phyloP scores from a whole-genome alignment of 2,329 filamentous ascomycete genomes.

The Coccinonectria pachysandricola region DNA sequence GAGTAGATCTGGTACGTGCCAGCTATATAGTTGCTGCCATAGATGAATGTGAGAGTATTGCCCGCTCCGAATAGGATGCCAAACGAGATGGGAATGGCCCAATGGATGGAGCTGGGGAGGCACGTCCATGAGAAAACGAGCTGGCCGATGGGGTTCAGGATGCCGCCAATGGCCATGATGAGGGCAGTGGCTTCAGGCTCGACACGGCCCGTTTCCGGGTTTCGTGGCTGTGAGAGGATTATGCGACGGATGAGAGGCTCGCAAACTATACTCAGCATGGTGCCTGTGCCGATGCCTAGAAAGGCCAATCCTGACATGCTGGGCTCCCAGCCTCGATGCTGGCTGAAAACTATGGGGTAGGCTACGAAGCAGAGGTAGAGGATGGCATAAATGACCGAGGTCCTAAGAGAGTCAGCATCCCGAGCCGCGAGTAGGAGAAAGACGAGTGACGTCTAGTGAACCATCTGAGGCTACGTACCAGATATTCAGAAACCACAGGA shows the following conservation, averaged over 20 bases:
- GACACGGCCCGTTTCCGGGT: conserved; percentile 63
- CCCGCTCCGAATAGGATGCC: conserved; percentile 72
- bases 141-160: conserved; percentile 67
- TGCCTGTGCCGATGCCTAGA: conserved; percentile 56
- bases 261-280: conserved; percentile 46
- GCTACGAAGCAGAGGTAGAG: conserved; percentile 86
- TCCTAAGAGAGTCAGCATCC: too few relatives aligned
- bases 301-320: conserved; percentile 70
- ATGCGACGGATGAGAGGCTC: conserved; percentile 67
- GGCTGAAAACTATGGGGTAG: conserved; percentile 74
- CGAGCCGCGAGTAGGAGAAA: too few relatives aligned
- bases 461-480: conserved; percentile 51
- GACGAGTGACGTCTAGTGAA: too few relatives aligned
- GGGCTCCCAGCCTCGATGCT: conserved; percentile 65
- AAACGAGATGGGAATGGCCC: conserved; percentile 68
- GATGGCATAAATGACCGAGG: conserved; percentile 77
- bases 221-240: conserved; percentile 65
- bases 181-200: conserved; percentile 73
- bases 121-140: conserved; percentile 86
- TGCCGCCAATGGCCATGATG: conserved; percentile 66
- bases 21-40: conserved; percentile 70
- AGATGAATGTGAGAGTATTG: conserved; percentile 73
- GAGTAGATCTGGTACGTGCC: conserved; percentile 73
- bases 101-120: conserved; percentile 65
- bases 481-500: conserved; percentile 58